Percentiles rank a stretch among this genome's conserved stretches.
Conservation (phyloP, 768 basidiomycete species). For the Leccinum imitatum region DNA sequence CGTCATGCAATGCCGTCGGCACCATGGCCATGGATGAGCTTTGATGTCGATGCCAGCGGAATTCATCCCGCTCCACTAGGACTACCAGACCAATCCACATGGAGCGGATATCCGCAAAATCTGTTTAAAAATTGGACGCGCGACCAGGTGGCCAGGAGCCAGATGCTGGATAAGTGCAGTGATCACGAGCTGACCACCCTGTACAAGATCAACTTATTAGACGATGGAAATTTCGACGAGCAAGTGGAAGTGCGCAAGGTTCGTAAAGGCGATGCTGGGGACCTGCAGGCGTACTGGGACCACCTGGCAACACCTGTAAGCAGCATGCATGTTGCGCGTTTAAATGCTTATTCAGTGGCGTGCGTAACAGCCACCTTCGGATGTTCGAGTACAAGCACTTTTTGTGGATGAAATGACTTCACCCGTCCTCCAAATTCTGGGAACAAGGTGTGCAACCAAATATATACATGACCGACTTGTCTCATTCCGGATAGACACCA, state of each 20-base stretch:
- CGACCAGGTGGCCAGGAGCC: constrained; percentile 39
- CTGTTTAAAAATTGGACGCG: constrained; percentile 55
- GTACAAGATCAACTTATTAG: constrained; percentile 18
- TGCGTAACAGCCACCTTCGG: constrained; percentile 22
- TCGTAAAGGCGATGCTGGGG: constrained; percentile 12
- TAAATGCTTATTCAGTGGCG: neutral
- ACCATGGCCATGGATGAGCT: constrained; percentile 42
- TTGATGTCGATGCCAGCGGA: constrained; percentile 19
- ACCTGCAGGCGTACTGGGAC: constrained; percentile 30
- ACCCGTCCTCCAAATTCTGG: constrained; percentile 40
- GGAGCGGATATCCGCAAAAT: constrained; percentile 49
- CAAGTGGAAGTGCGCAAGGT: constrained; percentile 10
- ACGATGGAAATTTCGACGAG: constrained; percentile 21
- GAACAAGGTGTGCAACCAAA: constrained; percentile 33
- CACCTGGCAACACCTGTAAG: constrained; percentile 28
- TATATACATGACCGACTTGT: neutral
- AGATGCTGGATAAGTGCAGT: constrained; percentile 30
- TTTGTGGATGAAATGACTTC: constrained; percentile 39
- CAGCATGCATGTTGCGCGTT: neutral
- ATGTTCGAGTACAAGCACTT: constrained; percentile 34
- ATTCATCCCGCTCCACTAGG: neutral
- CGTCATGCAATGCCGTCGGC: constrained; percentile 39
- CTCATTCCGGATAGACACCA: constrained; percentile 33
- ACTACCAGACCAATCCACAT: constrained; percentile 7
- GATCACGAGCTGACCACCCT: constrained; percentile 17